Base-by-base conservation (phyloP, 768 basidiomycete genomes). In the Rhizopogon roseolus region DNA sequence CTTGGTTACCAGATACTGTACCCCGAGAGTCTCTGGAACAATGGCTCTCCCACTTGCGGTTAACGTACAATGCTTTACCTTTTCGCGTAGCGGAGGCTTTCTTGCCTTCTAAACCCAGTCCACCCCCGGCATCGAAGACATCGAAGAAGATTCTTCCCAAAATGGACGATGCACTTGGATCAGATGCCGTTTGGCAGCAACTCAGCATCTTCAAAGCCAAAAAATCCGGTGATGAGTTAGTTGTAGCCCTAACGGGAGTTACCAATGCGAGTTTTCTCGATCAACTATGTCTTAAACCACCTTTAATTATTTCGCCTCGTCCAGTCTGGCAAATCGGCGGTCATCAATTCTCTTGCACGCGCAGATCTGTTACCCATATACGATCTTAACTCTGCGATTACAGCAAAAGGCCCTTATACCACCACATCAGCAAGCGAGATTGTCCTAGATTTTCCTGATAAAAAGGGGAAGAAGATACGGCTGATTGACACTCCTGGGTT, bases 401-500 rank as follows among this genome's bases (percentile, higher is more conserved):
- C 79, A 22, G 76, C 76, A 32, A 76, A 76, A 34, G 79, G 81
- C 25, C 86, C 86, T 8, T 69, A 45, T 36, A 88, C 88, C 1
- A 96, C 93, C 19, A 91, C 86, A 22, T 73, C 76, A 13, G 76
- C 87, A 5, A 85, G 86, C 59, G 84, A 86, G 59, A 76, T 88
- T 22, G 68, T 74, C 2, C 59, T 81, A 3, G 79, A 78, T 49
- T 65, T 73, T 9, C 75, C 73, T 9, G 79, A 76, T 22, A 74
- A 72, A 19, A 57, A 44, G 10, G 43, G 34, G n/a, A 49, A 44
- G 57, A 71, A 72, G 49, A 73, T 93, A 58, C 79, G 80, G 34
- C 61, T 95, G 53, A 83, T 94, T 61, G 94, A 97, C 67, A 96
- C 91, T 0, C 94, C 94, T 32, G 94, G 94, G n/a, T 71, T 93